These are phyloP conservation scores for Anaeromyces robustus DNA, from an alignment of 192 early-diverging fungal genomes.

Conservation along the genomic window DNA sequence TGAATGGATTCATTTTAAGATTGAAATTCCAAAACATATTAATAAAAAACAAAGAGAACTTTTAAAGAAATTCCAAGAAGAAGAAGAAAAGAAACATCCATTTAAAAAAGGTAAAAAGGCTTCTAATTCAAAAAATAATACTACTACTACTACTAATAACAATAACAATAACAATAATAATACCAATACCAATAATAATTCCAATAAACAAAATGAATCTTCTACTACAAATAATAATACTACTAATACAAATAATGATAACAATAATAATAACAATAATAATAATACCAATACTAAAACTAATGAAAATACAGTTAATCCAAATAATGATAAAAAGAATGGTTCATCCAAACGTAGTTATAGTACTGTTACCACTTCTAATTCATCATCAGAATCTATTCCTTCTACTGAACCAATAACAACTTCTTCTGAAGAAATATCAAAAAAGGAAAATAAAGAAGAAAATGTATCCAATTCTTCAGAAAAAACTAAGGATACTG, in stretches of 20 bases:
- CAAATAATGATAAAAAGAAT: background rate
- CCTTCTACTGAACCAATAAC: background rate
- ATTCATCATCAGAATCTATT: background rate
- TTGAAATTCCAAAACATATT: slow-evolving; percentile 55
- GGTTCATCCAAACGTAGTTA: background rate
- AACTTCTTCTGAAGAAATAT: background rate
- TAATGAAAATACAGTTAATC: background rate
- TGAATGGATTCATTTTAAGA: slow-evolving; percentile 75
- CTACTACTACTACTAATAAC: too few species aligned
- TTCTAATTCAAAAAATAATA: too few species aligned
- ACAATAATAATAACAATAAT: background rate
- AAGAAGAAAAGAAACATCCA: background rate
- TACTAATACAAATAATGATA: background rate
- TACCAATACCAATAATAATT: too few species aligned
- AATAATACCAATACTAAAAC: background rate
- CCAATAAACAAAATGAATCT: too few species aligned
- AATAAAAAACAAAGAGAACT: background rate
- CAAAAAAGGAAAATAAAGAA: background rate
- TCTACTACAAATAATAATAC: too few species aligned
- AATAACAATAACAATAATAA: too few species aligned
- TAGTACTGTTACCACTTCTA: background rate
- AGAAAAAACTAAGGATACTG: too few species aligned
- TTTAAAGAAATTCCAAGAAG: background rate
- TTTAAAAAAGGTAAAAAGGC: background rate
- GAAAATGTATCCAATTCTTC: background rate